Conservation (phyloP, 2,329 filamentous ascomycete species). For the Teratosphaeria nubilosa region DNA sequence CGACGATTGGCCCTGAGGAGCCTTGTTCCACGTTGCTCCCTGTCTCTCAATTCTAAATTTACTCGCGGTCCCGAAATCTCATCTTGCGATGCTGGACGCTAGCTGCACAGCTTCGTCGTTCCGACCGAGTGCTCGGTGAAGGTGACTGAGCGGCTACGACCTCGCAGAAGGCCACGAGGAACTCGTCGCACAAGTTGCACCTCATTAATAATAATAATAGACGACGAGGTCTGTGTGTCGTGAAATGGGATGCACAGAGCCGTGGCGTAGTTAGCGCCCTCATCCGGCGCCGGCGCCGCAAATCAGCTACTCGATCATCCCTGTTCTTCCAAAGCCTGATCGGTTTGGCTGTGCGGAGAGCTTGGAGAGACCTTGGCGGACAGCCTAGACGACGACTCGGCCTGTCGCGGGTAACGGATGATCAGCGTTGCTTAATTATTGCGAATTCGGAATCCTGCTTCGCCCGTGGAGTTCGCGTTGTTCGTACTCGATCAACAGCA, state of each 20-base stretch:
- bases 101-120: neutral
- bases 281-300: neutral
- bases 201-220: neutral
- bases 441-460: neutral
- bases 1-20: neutral
- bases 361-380: neutral
- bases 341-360: neutral
- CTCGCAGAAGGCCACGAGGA: neutral
- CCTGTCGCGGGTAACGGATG: neutral
- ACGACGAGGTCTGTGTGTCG: neutral
- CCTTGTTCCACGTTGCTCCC: neutral
- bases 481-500: no score
- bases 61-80: neutral
- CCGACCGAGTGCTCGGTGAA: neutral
- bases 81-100: neutral
- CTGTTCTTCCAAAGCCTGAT: neutral
- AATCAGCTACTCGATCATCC: neutral
- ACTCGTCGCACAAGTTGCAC: neutral
- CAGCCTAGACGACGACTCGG: neutral
- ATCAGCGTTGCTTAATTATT: neutral
- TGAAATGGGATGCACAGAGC: neutral
- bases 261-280: neutral
- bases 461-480: neutral
- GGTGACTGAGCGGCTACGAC: neutral
- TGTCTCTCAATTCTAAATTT: neutral